phyloP scores from a whole-genome alignment of 495 filamentous ascomycete genomes.

The Neurospora sp. region DNA sequence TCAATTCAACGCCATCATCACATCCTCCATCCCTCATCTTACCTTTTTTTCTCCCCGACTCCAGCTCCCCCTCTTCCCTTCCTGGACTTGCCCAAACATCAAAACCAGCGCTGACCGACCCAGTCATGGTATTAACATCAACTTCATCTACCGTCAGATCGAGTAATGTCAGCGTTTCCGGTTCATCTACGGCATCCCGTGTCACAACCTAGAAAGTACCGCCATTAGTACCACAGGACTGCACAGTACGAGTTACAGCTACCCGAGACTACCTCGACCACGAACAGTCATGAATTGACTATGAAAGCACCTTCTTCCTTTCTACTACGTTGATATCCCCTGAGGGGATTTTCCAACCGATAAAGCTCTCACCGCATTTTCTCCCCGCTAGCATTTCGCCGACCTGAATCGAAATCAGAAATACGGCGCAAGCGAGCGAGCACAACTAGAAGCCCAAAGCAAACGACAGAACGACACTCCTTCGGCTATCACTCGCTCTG shows the following conservation, averaged over 20 bases:
- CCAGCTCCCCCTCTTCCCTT: neutral
- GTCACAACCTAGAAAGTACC: neutral
- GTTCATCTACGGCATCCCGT: neutral
- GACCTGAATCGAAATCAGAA: neutral
- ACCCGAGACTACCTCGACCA: neutral
- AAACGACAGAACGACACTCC: neutral
- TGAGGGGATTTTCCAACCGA: neutral
- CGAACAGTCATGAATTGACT: neutral
- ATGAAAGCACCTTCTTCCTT: neutral
- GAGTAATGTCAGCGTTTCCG: neutral
- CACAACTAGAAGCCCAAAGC: neutral
- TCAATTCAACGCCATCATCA: neutral
- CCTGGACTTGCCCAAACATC: neutral
- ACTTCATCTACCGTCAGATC: neutral
- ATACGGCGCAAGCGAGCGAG: neutral
- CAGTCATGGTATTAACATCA: neutral
- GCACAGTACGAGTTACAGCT: neutral
- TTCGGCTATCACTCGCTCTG: neutral
- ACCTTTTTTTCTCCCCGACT: neutral
- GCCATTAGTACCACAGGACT: neutral
- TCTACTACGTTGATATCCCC: neutral
- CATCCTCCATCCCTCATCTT: neutral
- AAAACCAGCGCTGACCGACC: neutral
- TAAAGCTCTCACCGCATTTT: neutral
- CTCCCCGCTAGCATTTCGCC: neutral